phyloP scores from a whole-genome alignment of 164 flowering plant species.

The Liriodendron chinense region DNA sequence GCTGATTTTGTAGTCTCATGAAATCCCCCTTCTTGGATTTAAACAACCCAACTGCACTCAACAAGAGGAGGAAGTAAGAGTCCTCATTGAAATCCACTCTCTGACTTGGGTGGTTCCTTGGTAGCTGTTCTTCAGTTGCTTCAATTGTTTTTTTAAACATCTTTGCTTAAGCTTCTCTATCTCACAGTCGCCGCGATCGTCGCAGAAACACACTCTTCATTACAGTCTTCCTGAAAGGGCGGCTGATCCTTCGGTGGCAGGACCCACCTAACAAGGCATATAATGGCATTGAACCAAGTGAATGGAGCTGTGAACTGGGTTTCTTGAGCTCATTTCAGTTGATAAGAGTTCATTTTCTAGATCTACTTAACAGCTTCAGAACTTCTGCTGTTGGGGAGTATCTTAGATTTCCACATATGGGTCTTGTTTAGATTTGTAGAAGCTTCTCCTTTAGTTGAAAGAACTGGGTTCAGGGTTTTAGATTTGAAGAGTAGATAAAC shows the following conservation, averaged over 20 bases:
- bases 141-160: not conserved
- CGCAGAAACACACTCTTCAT: slow-evolving; percentile 33
- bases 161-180: slow-evolving; percentile 16
- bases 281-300: slow-evolving; percentile 48
- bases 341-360: not conserved
- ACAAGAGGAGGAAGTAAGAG: slow-evolving; percentile 25
- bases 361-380: not conserved
- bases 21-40: slow-evolving; percentile 52
- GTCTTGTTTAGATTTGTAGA: slow-evolving; percentile 3
- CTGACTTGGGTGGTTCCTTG: slow-evolving; percentile 46
- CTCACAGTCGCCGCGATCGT: slow-evolving; percentile 6
- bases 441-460: not conserved
- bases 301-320: slow-evolving; percentile 17
- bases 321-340: not conserved
- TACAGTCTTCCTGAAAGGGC: slow-evolving; percentile 70
- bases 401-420: not conserved
- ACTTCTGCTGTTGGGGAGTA: not conserved
- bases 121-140: slow-evolving; percentile 25
- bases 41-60: slow-evolving; percentile 25
- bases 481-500: not conserved
- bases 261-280: slow-evolving; percentile 50
- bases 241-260: slow-evolving; percentile 77
- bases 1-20: slow-evolving; percentile 49
- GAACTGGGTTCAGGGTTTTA: not conserved
- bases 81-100: slow-evolving; percentile 25